A percentile compares a stretch with the other conserved stretches of the same genome.
phyloP scores from a whole-genome alignment of 352 stramenopile genomes.

The Phytophthora kernoviae region DNA sequence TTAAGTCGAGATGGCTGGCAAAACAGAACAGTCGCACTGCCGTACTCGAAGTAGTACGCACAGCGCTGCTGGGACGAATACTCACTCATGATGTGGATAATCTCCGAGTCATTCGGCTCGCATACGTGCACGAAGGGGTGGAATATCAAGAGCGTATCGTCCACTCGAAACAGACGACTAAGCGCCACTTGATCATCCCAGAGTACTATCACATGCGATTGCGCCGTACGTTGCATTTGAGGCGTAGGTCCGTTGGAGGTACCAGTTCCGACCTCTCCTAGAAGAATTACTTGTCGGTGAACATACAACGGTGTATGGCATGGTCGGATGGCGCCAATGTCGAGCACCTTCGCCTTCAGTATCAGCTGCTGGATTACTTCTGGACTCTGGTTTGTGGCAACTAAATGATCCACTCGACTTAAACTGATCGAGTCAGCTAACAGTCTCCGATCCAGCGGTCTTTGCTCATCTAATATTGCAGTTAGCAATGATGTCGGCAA shows the following conservation, averaged over 20 bases:
- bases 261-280: conserved; percentile 38
- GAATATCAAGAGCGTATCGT: conserved; percentile 59
- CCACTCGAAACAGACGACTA: conserved; percentile 62
- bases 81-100: conserved; percentile 61
- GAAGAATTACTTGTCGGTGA: conserved; percentile 66
- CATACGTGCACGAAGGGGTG: conserved; percentile 70
- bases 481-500: conserved; percentile 48
- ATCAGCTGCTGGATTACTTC: conserved; percentile 42
- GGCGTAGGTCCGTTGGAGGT: conserved; percentile 2
- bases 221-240: conserved; percentile 21
- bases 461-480: conserved; percentile 32
- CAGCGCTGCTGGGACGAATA: conserved; percentile 57
- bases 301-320: conserved; percentile 61
- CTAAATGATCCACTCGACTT: conserved; percentile 31
- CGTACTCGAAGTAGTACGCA: conserved; percentile 70
- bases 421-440: conserved; percentile 29
- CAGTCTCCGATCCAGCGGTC: conserved; percentile 28
- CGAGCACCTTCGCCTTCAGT: conserved; percentile 51
- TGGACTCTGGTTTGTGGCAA: conserved; percentile 18
- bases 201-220: conserved; percentile 62
- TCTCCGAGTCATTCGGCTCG: conserved; percentile 45
- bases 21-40: conserved; percentile 62
- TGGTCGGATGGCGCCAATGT: conserved; percentile 70
- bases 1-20: conserved; percentile 12
- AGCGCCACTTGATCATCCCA: conserved; percentile 77